Conservation (phyloP, 768 basidiomycete species). For the Hemileccinum impolitum region DNA sequence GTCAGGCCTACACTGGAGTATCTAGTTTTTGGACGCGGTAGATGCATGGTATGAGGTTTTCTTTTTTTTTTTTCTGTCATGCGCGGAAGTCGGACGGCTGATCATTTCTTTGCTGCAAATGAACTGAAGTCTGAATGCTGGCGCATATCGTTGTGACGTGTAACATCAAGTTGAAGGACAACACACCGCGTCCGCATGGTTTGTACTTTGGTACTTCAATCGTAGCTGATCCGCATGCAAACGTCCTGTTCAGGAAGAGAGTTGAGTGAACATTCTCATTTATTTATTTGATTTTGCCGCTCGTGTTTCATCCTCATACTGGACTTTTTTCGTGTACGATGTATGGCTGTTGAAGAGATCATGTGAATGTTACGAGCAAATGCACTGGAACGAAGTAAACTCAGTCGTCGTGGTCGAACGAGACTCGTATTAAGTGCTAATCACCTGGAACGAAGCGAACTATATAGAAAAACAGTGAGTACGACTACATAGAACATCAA, state of each 20-base stretch:
- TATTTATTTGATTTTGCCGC: too few species aligned
- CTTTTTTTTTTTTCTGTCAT: not conserved
- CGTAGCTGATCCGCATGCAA: slow-evolving; percentile 3
- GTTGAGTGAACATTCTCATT: not conserved
- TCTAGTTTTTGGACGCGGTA: slow-evolving; percentile 35
- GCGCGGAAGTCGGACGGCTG: not conserved
- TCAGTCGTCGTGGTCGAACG: too few species aligned
- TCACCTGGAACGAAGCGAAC: too few species aligned
- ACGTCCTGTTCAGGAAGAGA: slow-evolving; percentile 17
- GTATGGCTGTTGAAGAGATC: too few species aligned
- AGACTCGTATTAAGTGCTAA: too few species aligned
- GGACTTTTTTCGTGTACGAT: too few species aligned
- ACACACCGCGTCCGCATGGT: not conserved
- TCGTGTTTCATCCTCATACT: too few species aligned
- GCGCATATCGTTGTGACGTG: slow-evolving; percentile 16
- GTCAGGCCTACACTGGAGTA: slow-evolving; percentile 29
- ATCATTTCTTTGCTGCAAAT: slow-evolving; percentile 6
- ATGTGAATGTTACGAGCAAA: too few species aligned
- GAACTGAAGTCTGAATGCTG: slow-evolving; percentile 14
- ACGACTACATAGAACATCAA: too few species aligned
- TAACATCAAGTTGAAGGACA: slow-evolving; percentile 15
- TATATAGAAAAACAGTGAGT: too few species aligned
- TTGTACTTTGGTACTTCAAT: not conserved
- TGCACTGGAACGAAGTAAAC: too few species aligned
- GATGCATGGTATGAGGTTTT: slow-evolving; percentile 7